A percentile compares a stretch with the other conserved stretches of the same genome.
Conservation (phyloP, 2,329 filamentous ascomycete species). For the Clonostachys solani region DNA sequence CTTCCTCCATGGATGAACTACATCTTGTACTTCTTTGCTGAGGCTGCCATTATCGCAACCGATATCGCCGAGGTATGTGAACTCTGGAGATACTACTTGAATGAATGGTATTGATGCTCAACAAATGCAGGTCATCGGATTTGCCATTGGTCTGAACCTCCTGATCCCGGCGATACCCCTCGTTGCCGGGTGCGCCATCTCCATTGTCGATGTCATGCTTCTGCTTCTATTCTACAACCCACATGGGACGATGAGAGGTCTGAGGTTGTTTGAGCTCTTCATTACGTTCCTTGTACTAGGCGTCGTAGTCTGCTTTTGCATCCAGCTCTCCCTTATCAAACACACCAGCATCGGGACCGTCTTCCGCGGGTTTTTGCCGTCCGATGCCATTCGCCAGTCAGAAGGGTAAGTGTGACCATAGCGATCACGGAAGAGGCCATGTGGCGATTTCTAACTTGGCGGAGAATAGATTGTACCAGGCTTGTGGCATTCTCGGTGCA, state of each 20-base stretch:
- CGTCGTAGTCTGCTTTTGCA: conserved; percentile 67
- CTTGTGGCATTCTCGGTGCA: conserved; percentile 73
- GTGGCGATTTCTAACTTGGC: conserved; percentile 16
- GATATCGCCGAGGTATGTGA: conserved; percentile 55
- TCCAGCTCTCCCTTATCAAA: conserved; percentile 60
- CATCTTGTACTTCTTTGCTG: conserved; percentile 57
- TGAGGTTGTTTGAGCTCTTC: conserved; percentile 51
- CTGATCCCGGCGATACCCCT: no score
- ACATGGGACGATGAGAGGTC: conserved; percentile 41
- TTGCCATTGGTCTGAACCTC: no score
- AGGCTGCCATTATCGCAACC: conserved; percentile 66
- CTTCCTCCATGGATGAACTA: conserved; percentile 63
- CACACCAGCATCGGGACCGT: conserved; percentile 53
- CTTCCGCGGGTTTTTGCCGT: conserved; percentile 62
- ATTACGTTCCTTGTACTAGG: conserved; percentile 61
- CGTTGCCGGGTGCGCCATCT: conserved; percentile 28
- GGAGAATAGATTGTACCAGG: conserved; percentile 57
- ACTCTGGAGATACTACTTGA: conserved; percentile 30
- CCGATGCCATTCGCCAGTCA: conserved; percentile 34
- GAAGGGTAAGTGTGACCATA: no score
- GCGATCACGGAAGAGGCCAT: no score
- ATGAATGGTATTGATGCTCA: no score
- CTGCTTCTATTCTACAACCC: conserved; percentile 55
- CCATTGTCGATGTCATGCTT: conserved; percentile 47
- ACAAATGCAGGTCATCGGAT: no score